Percentiles rank a stretch among this genome's conserved stretches.
Conservation (phyloP, 345 rosid genomes). For the Carallia pectinifolia region DNA sequence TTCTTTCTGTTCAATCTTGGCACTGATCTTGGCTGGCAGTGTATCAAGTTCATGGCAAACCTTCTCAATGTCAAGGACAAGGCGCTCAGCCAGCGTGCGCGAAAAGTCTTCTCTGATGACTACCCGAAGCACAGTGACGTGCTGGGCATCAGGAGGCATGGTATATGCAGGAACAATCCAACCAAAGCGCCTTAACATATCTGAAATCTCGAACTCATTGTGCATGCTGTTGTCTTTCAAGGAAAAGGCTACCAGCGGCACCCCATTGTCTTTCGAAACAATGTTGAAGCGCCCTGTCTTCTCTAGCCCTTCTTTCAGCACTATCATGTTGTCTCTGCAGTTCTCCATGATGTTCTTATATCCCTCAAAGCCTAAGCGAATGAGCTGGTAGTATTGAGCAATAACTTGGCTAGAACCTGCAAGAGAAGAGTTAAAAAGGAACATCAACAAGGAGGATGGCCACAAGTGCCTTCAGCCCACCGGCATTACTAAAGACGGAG, state of each 20-base stretch:
- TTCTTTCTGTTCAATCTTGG: constrained; percentile 1
- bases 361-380: constrained; percentile 25
- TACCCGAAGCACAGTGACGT: constrained; percentile 20
- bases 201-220: constrained; percentile 21
- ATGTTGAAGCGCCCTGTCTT: constrained; percentile 18
- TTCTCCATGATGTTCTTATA: constrained; percentile 25
- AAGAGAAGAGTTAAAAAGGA: neutral
- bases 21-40: constrained; percentile 2
- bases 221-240: constrained; percentile 16
- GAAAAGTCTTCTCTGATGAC: constrained; percentile 30
- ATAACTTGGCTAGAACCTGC: constrained; percentile 28
- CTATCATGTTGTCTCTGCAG: constrained; percentile 20
- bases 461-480: too few species aligned
- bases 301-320: constrained; percentile 24
- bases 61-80: constrained; percentile 10
- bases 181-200: constrained; percentile 20
- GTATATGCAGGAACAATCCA: constrained; percentile 28
- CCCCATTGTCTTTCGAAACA: constrained; percentile 18
- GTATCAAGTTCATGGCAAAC: constrained; percentile 16
- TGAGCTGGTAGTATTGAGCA: constrained; percentile 26
- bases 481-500: too few species aligned
- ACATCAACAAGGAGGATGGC: too few species aligned
- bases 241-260: constrained; percentile 28
- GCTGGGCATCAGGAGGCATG: constrained; percentile 28
- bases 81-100: constrained; percentile 9